These are phyloP conservation scores for Fusarium staphyleae DNA, from an alignment of 2,329 filamentous ascomycete genomes.

Conservation along the genomic window DNA sequence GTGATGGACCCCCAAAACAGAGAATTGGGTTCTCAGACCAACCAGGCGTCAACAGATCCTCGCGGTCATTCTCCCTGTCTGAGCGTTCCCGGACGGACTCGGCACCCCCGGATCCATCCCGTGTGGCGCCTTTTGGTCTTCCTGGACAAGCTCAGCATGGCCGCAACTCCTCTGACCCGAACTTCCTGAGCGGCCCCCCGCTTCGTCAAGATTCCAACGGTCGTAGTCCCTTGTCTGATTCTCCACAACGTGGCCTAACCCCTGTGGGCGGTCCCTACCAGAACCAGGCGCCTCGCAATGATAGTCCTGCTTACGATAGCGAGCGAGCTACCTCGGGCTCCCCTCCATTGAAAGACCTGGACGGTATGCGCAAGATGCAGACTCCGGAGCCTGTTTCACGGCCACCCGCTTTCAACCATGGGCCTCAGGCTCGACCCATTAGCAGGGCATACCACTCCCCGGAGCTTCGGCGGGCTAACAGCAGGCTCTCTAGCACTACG, in stretches of 20 bases:
- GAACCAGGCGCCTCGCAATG: slow-evolving; percentile 57
- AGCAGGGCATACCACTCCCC: slow-evolving; percentile 75
- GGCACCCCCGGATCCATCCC: slow-evolving; percentile 54
- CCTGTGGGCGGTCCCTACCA: slow-evolving; percentile 51
- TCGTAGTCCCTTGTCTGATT: slow-evolving; percentile 42
- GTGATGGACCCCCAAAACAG: slow-evolving; percentile 46
- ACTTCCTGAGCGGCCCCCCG: slow-evolving; percentile 39
- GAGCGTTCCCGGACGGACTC: slow-evolving; percentile 58
- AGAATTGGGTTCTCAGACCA: slow-evolving; percentile 66
- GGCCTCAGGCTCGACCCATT: slow-evolving; percentile 72
- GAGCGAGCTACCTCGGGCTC: slow-evolving; percentile 50
- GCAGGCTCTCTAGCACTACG: slow-evolving; percentile 82
- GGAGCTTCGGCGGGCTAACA: slow-evolving; percentile 81
- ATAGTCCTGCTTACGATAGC: slow-evolving; percentile 65
- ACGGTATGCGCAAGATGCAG: slow-evolving; percentile 61
- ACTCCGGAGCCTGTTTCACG: slow-evolving; percentile 78
- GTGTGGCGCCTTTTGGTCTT: slow-evolving; percentile 45
- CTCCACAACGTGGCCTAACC: slow-evolving; percentile 46
- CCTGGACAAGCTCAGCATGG: slow-evolving; percentile 45
- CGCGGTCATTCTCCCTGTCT: slow-evolving; percentile 59
- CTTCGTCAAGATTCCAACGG: slow-evolving; percentile 38
- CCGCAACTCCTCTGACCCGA: slow-evolving; percentile 59
- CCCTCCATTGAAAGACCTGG: slow-evolving; percentile 58
- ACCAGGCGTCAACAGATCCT: slow-evolving; percentile 56
- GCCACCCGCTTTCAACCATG: slow-evolving; percentile 82